These are phyloP conservation scores for Solanum peruvianum DNA, from an alignment of 257 asterid genomes.

Conservation along the genomic window DNA sequence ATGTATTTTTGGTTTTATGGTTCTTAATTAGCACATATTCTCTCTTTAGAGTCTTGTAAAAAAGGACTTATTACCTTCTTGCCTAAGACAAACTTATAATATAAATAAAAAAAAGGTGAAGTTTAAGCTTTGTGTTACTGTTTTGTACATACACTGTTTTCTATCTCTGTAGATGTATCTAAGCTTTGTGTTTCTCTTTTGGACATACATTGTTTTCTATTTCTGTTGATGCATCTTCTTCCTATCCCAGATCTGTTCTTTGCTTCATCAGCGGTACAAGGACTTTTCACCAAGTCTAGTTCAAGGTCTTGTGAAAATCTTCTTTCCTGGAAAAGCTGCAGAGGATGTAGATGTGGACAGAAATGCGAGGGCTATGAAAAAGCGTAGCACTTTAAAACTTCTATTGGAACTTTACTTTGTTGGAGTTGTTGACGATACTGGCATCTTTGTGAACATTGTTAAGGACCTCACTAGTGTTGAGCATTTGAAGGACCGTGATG, in stretches of 20 bases:
- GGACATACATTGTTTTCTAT: not conserved
- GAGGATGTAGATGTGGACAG: constrained; percentile 81
- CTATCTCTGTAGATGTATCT: not conserved
- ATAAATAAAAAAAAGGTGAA: not conserved
- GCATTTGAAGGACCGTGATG: constrained; percentile 92
- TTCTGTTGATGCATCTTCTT: not conserved
- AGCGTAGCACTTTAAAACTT: constrained; percentile 92
- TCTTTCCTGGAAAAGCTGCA: constrained; percentile 61
- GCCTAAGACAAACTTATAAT: not conserved
- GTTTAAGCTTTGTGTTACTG: not conserved
- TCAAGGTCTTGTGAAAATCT: constrained; percentile 86
- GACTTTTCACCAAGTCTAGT: constrained; percentile 90
- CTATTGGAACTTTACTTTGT: constrained; percentile 93
- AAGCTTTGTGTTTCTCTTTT: not conserved
- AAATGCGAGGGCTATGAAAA: constrained; percentile 88
- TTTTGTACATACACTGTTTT: not conserved
- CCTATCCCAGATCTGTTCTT: constrained; percentile 76
- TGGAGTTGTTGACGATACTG: constrained; percentile 79
- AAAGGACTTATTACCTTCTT: not conserved
- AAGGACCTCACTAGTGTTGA: constrained; percentile 86
- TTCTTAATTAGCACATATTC: not conserved
- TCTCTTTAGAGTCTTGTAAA: not conserved
- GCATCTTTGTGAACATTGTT: constrained; percentile 58
- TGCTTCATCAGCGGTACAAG: constrained; percentile 94
- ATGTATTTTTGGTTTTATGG: not conserved